Evolutionary conservation across 2,329 filamentous ascomycete species (phyloP).

Genomic region (Fonsecaea multimorphosa): DNA sequence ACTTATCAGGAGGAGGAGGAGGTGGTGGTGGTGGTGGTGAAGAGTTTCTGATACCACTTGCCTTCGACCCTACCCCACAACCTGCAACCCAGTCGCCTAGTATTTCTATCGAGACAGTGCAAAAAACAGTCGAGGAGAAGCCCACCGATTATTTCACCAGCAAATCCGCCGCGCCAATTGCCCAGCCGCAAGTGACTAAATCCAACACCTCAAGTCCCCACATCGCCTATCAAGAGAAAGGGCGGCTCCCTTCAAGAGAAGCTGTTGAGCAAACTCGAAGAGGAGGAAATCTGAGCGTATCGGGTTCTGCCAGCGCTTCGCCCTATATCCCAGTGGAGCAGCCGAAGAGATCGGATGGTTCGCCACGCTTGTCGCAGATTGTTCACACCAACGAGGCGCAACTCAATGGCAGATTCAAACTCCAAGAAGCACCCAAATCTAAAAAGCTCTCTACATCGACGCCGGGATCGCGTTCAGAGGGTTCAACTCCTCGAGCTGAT

Average conservation of each 20-base stretch:
- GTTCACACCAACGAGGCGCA: conserved; percentile 30
- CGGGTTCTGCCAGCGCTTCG: conserved; percentile 37
- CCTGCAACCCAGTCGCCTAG: conserved; percentile 57
- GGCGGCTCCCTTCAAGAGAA: conserved; percentile 56
- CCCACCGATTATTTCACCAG: conserved; percentile 64
- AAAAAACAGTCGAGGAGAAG: conserved; percentile 58
- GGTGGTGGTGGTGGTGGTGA: conserved; percentile 58
- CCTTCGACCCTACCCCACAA: conserved; percentile 71
- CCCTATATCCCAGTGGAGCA: conserved; percentile 27
- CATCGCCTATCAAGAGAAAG: conserved; percentile 88
- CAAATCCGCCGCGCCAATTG: conserved; percentile 25
- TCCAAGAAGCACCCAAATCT: conserved; percentile 79
- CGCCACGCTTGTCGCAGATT: conserved; percentile 28
- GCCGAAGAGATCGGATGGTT: conserved; percentile 27
- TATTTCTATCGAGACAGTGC: conserved; percentile 51
- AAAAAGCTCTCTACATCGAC: conserved; percentile 49
- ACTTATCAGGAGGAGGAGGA: conserved; percentile 59
- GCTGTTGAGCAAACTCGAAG: conserved; percentile 48
- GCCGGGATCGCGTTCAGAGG: conserved; percentile 50
- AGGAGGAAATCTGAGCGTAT: conserved; percentile 40
- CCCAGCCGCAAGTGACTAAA: conserved; percentile 49
- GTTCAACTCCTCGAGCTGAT: conserved; percentile 32
- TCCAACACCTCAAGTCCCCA: conserved; percentile 68
- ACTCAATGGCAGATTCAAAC: conserved; percentile 68
- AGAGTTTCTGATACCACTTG: conserved; percentile 77